Conservation (phyloP, 805 yeast genomes). For the Candida silvatica region DNA sequence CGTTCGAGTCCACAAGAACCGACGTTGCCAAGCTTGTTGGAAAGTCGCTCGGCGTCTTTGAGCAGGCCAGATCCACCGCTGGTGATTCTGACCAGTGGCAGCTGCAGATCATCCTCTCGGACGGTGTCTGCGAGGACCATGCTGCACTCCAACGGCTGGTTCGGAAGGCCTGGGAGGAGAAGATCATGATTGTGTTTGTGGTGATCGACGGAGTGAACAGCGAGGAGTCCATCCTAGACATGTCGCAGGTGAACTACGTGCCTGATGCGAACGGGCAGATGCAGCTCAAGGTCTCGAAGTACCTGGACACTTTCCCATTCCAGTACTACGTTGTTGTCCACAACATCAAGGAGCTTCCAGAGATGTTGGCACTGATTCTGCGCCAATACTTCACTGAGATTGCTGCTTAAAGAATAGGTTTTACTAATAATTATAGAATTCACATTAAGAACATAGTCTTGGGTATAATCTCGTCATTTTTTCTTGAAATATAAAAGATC, state of each 20-base stretch:
- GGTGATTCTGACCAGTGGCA: conserved; percentile 73
- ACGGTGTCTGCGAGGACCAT: conserved; percentile 97
- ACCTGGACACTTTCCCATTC: conserved; percentile 91
- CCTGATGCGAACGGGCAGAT: conserved; percentile 61
- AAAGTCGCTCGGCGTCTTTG: conserved; percentile 67
- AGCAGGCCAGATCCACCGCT: conserved; percentile 33
- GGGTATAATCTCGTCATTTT: too few species aligned
- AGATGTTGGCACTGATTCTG: conserved; percentile 78
- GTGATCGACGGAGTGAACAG: conserved; percentile 83
- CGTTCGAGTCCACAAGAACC: conserved; percentile 81
- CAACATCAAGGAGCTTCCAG: conserved; percentile 83
- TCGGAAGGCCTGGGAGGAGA: conserved; percentile 84
- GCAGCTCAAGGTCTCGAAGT: conserved; percentile 70
- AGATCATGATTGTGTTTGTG: conserved; percentile 91
- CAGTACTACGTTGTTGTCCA: conserved; percentile 93
- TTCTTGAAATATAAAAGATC: too few species aligned
- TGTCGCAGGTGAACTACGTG: conserved; percentile 87
- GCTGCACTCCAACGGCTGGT: conserved; percentile 74
- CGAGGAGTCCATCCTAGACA: conserved; percentile 82
- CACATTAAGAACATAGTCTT: too few species aligned
- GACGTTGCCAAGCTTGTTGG: conserved; percentile 69
- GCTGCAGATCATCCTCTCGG: conserved; percentile 84
- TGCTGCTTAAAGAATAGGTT: neutral
- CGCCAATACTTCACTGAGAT: conserved; percentile 86
- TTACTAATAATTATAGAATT: too few species aligned